Conservation (phyloP, 2,329 filamentous ascomycete species). For the Pseudogymnoascus verrucosus region DNA sequence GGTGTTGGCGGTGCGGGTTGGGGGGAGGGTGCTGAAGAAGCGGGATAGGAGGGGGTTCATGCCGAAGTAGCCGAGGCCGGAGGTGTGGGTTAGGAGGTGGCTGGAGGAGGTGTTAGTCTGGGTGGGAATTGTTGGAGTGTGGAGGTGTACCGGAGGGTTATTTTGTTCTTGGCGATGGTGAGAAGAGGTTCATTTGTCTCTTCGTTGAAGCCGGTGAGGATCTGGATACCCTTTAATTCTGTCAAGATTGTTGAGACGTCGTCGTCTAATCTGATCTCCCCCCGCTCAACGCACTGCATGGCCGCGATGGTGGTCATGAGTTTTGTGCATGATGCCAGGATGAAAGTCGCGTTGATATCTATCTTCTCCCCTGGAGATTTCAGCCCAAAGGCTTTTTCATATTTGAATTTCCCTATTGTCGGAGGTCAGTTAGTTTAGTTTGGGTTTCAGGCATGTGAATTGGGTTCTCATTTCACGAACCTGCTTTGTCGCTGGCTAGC, state of each 20-base stretch:
- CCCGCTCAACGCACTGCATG: conserved; percentile 51
- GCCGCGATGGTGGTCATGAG: conserved; percentile 42
- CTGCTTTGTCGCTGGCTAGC: conserved; percentile 14
- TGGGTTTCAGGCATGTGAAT: not conserved
- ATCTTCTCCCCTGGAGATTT: conserved; percentile 32
- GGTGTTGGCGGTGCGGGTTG: not conserved
- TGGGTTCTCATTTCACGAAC: conserved; percentile 15
- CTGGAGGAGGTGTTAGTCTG: conserved; percentile 14
- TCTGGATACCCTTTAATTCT: conserved; percentile 22
- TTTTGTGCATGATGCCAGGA: conserved; percentile 52
- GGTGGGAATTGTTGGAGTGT: not conserved
- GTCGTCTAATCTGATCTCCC: conserved; percentile 40
- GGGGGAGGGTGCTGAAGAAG: conserved; percentile 10
- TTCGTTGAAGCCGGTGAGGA: conserved; percentile 22
- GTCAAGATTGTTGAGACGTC: conserved; percentile 21
- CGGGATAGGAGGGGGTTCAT: conserved; percentile 11
- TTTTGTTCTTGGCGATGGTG: conserved; percentile 12
- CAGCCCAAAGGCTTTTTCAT: conserved; percentile 30
- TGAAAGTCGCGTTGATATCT: conserved; percentile 50
- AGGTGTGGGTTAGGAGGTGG: conserved; percentile 22
- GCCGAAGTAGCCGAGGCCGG: conserved; percentile 20
- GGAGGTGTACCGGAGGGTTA: conserved; percentile 23
- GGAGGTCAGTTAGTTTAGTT: not conserved
- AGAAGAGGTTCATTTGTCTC: conserved; percentile 17
- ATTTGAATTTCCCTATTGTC: conserved; percentile 29